phyloP scores from a whole-genome alignment of 768 basidiomycete genomes.

The Termitomyces titanicus region DNA sequence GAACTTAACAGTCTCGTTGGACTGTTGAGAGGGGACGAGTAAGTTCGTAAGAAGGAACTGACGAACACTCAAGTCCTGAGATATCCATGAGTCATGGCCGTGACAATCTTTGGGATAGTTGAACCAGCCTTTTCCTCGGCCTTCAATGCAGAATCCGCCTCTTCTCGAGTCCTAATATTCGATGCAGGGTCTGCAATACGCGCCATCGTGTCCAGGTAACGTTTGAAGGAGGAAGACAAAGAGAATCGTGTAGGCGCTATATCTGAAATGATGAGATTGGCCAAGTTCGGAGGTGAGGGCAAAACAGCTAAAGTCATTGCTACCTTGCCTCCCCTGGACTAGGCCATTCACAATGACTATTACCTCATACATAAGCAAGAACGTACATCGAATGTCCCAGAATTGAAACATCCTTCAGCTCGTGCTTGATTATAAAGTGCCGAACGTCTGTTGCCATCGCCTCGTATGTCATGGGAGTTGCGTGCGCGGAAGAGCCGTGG shows the following conservation, averaged over 20 bases:
- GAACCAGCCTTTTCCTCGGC: slow-evolving; percentile 53
- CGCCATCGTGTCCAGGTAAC: slow-evolving; percentile 67
- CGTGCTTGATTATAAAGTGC: slow-evolving; percentile 51
- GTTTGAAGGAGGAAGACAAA: slow-evolving; percentile 55
- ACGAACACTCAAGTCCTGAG: slow-evolving; percentile 61
- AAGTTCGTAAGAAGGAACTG: slow-evolving; percentile 84
- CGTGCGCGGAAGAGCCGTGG: slow-evolving; percentile 76
- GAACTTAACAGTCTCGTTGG: slow-evolving; percentile 44
- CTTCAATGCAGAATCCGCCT: slow-evolving; percentile 60
- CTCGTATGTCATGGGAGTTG: slow-evolving; percentile 61
- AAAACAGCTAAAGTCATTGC: slow-evolving; percentile 63
- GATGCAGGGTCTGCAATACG: slow-evolving; percentile 47
- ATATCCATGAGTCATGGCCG: neutral
- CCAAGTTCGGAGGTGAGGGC: slow-evolving; percentile 24
- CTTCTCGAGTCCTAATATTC: slow-evolving; percentile 51
- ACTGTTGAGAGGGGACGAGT: neutral
- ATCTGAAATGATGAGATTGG: slow-evolving; percentile 70
- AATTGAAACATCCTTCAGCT: slow-evolving; percentile 57
- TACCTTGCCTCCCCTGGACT: slow-evolving; percentile 75
- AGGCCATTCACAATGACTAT: neutral
- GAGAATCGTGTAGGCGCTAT: slow-evolving; percentile 61
- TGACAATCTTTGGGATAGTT: neutral
- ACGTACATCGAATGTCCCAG: slow-evolving; percentile 86
- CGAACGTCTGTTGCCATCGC: slow-evolving; percentile 78
- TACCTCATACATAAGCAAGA: neutral